Conservation (phyloP, 176 grass and related monocot genomes). For the Neostapfia colusana region DNA sequence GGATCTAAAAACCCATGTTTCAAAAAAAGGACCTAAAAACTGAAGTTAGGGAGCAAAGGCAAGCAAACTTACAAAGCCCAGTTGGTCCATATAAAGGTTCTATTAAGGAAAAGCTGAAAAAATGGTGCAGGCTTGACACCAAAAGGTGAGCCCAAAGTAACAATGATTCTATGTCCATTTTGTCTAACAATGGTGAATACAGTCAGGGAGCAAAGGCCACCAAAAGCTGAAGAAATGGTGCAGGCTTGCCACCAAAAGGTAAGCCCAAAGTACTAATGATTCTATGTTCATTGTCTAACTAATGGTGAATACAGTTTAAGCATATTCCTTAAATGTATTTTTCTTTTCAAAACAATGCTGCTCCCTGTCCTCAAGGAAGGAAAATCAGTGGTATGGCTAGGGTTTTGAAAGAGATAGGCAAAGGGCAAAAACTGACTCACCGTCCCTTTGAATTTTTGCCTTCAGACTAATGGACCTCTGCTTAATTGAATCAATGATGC, state of each 20-base stretch:
- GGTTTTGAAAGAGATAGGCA: neutral
- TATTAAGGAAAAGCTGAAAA: constrained; percentile 6
- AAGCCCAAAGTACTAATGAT: neutral
- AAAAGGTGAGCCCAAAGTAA: neutral
- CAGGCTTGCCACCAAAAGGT: too few species aligned
- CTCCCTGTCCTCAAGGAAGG: neutral
- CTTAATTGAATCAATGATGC: neutral
- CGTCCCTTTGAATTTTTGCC: neutral
- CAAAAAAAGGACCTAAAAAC: neutral
- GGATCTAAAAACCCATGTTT: too few species aligned
- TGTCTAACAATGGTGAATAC: neutral
- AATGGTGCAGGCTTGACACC: neutral
- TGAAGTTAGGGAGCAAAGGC: neutral
- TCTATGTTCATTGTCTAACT: neutral
- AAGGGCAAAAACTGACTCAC: neutral
- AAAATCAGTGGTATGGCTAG: neutral
- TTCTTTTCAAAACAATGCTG: neutral
- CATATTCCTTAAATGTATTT: neutral
- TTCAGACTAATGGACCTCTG: neutral
- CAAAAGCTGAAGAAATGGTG: too few species aligned
- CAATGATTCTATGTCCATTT: too few species aligned
- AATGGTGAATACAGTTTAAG: neutral
- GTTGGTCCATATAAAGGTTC: neutral
- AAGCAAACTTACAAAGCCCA: neutral
- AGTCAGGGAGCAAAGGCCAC: too few species aligned